Base-by-base conservation (phyloP, 257 asterid species). In the Solanum tarapatanum region DNA sequence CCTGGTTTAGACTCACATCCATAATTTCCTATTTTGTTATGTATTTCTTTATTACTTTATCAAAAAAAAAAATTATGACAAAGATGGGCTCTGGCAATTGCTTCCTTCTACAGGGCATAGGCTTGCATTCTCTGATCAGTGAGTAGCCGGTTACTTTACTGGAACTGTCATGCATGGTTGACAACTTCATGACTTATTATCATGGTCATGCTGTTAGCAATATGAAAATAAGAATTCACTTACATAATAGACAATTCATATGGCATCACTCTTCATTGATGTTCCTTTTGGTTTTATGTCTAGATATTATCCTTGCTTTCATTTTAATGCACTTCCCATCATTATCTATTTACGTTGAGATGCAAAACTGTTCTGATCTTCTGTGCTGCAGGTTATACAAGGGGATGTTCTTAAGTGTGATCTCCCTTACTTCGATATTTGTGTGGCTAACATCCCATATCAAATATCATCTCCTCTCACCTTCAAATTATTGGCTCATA, bases 381-480 rank as follows among this genome's bases (percentile, higher is more conserved):
- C 41, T 88, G 82, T 30, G 32, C 32, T 30, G 32, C 32, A 30
- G 32, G 32, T 30, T 30, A 30, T 97, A 82, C 96, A 96, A 92
- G 99, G 98, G 88, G 99, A 97, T 87, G 98, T 95, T 28, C 92
- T 97, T 86, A 97, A 95, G 90, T 94, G 98, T 88, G 99, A 95
- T 87, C 94, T 97, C 41, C 99, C 99, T 1, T 95, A 95, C 94
- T 97, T 97, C 6, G 99, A 96, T 83, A 97, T 97, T 23, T 97
- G 99, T 69, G 98, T 97, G 86, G 99, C 99, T 5, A 97, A 97
- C 89, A 97, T 97, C 77, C 99, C 98, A 2, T 97, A 97, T 88
- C 99, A 97, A 89, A 97, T 97, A 55, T 97, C 99, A 2, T 97
- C 99, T 26, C 99, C 98, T 1, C 98, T 97, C 19, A 96, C 98